Base-by-base conservation (phyloP, 441 rosid species). In the Jatropha podagrica region DNA sequence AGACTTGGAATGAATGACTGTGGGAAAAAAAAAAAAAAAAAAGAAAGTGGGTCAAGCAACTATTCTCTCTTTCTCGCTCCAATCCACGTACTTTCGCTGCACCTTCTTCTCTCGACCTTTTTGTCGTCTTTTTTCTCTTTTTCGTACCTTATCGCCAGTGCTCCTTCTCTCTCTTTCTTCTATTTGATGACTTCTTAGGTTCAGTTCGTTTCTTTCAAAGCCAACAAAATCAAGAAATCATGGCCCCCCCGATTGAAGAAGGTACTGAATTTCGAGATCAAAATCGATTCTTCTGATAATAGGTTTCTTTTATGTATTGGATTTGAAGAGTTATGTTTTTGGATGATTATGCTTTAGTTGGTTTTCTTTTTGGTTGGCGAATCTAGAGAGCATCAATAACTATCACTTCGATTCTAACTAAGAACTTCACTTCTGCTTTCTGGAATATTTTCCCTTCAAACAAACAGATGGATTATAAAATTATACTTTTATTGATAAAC, bases 221-320 rank as follows among this genome's bases (percentile, higher is more conserved):
- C 64, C 23, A 41, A 4, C 48, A 6, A 3, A 26, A 27, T 41
- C 27, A 42, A 62, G 32, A 18, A 75, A 54, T 49, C 48, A 78
- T 83, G 88, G 81, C 85, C 9, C 78, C 83, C 11, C 76, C 69
- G 20, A 9, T 68, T 13, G 81, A 65, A 27, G 78, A 74, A 78
- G 86, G 88, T 85, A 78, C 74, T 72, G 7, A 18, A 12, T 27
- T 32, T 27, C 41, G 32, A 11, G 6, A 26, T 20, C 26, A 2
- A 4, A 23, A 41, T 54, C 37, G 37, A 12, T 63, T 69, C 26
- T 48, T 54, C 20, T 55, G 52, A 3, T 6, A 4, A 37, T 72
- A 27, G 17, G 15, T 72, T 26, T 59, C 46, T 49, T 3, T 60
- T 18, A 3, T 61, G 3, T 72, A 7, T 23, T 71, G 49, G 63